Evolutionary conservation across 768 basidiomycete species (phyloP).

Genomic region (Psilocybe subaeruginosa): DNA sequence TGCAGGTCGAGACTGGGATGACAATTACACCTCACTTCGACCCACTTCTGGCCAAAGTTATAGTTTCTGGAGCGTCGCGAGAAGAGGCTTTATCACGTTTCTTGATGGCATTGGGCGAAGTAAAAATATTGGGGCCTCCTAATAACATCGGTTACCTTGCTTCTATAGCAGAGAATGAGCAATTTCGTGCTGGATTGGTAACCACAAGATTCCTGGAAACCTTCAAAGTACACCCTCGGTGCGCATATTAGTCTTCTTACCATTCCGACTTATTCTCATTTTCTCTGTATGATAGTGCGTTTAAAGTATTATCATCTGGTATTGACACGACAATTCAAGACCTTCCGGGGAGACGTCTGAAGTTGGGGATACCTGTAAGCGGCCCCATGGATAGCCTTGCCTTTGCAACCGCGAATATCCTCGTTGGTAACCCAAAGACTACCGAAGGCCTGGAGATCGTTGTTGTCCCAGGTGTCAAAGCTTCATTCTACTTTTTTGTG

Average conservation of each 20-base stretch:
- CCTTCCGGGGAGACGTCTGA: conserved; percentile 52
- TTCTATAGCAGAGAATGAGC: conserved; percentile 40
- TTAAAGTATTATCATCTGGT: conserved; percentile 58
- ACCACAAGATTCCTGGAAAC: conserved; percentile 53
- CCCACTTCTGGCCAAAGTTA: conserved; percentile 61
- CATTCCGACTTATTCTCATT: not conserved
- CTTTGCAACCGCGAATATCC: conserved; percentile 56
- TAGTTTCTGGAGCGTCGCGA: conserved; percentile 51
- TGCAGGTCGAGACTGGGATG: conserved; percentile 53
- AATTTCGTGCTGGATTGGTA: conserved; percentile 44
- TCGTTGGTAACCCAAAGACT: conserved; percentile 54
- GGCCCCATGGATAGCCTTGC: conserved; percentile 69
- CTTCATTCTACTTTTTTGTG: conserved; percentile 53
- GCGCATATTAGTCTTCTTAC: conserved; percentile 6
- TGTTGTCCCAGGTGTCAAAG: conserved; percentile 43
- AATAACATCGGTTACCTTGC: conserved; percentile 60
- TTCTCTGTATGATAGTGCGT: conserved; percentile 32
- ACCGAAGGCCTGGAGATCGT: conserved; percentile 62
- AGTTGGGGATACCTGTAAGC: conserved; percentile 61
- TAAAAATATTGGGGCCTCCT: conserved; percentile 56
- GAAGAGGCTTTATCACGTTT: conserved; percentile 49
- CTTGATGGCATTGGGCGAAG: conserved; percentile 34
- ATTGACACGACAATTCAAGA: conserved; percentile 64
- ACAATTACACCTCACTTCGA: conserved; percentile 57
- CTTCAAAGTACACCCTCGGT: conserved; percentile 47